Evolutionary conservation across 2,329 filamentous ascomycete species (phyloP).

Genomic region (Beauveria sp.): DNA sequence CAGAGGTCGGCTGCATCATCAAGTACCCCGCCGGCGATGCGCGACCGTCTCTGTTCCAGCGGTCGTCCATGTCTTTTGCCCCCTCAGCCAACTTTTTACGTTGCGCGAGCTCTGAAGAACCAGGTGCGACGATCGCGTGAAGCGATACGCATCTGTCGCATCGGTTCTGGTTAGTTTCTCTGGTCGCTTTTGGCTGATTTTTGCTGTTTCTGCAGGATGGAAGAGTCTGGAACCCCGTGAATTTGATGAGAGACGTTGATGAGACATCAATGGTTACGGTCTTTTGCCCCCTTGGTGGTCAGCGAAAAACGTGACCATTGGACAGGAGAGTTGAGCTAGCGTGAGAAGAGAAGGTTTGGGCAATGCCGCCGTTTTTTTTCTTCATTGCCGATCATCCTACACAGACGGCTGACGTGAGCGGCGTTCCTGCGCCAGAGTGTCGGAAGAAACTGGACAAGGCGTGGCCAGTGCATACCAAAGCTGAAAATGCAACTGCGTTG

Average conservation of each 20-base stretch:
- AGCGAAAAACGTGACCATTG: constrained; percentile 1
- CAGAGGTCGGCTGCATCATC: not conserved
- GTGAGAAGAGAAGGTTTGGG: too few relatives aligned
- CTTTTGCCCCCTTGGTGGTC: not conserved
- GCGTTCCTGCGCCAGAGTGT: too few relatives aligned
- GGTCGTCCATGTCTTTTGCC: not conserved
- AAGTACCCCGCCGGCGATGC: not conserved
- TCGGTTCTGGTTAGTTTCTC: not conserved
- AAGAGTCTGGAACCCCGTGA: not conserved
- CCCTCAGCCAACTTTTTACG: not conserved
- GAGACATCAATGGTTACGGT: not conserved
- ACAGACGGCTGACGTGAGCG: too few relatives aligned
- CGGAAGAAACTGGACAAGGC: too few relatives aligned
- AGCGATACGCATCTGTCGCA: not conserved
- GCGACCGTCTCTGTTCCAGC: not conserved
- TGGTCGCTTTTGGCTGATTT: too few relatives aligned
- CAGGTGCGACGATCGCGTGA: not conserved
- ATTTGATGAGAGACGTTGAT: not conserved
- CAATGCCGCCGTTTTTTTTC: too few relatives aligned
- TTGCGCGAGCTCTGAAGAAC: not conserved
- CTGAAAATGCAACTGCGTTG: too few relatives aligned
- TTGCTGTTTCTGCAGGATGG: not conserved
- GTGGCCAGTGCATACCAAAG: too few relatives aligned
- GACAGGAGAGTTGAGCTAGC: not conserved
- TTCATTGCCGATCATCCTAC: too few relatives aligned